phyloP scores from a whole-genome alignment of 179 eudicot genomes.

The Vitellaria paradoxa region DNA sequence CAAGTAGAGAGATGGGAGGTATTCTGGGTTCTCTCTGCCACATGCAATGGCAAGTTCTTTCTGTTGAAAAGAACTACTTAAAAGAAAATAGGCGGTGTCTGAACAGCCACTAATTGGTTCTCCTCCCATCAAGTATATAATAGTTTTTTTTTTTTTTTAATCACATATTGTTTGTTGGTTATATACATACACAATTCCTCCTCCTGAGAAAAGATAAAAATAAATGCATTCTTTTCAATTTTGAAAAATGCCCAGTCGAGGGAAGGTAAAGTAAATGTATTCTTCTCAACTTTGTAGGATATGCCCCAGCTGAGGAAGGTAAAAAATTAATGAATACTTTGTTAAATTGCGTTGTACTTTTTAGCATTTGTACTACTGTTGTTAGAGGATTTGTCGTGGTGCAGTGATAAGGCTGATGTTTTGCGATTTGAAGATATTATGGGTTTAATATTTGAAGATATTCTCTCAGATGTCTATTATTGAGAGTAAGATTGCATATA shows the following conservation, averaged over 20 bases:
- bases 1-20: conserved; percentile 33
- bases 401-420: background rate
- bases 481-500: too few relatives aligned
- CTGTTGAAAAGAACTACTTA: conserved; percentile 27
- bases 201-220: too few relatives aligned
- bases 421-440: background rate
- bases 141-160: background rate
- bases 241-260: too few relatives aligned
- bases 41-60: conserved; percentile 27
- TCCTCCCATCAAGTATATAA: background rate
- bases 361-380: background rate
- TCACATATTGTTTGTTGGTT: background rate
- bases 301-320: too few relatives aligned
- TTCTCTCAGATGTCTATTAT: background rate
- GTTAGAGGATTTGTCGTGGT: background rate
- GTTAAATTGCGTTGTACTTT: background rate
- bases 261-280: background rate
- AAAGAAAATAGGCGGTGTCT: conserved; percentile 26
- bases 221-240: too few relatives aligned
- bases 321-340: too few relatives aligned
- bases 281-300: too few relatives aligned
- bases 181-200: background rate
- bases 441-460: background rate
- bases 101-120: conserved; percentile 12
- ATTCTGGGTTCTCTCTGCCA: conserved; percentile 40